Percentiles rank a stretch among this genome's conserved stretches.
These are phyloP conservation scores for Sporothrix brasiliensis DNA, from an alignment of 2,329 filamentous ascomycete genomes.

Conservation along the genomic window DNA sequence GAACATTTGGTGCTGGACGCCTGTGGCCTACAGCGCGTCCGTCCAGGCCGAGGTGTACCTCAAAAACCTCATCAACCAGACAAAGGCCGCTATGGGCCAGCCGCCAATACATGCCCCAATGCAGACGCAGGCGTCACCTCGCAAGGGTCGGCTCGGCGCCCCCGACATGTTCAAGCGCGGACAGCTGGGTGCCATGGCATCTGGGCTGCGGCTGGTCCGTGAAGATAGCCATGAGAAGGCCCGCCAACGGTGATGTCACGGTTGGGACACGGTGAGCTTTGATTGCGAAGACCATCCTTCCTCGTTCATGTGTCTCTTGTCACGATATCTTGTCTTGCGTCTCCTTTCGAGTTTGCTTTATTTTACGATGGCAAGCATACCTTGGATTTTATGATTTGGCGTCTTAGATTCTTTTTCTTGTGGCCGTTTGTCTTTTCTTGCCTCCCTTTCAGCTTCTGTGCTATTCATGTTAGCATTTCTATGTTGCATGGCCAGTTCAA, in stretches of 20 bases:
- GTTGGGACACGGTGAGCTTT: no score
- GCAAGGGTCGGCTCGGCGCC: conserved; percentile 35
- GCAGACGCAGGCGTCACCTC: conserved; percentile 5
- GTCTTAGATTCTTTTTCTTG: not conserved
- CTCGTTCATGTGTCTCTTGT: no score
- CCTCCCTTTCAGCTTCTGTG: not conserved
- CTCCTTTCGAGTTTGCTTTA: not conserved
- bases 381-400: not conserved
- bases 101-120: not conserved
- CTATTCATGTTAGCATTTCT: not conserved
- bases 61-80: conserved; percentile 65
- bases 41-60: conserved; percentile 85
- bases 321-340: not conserved
- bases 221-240: conserved; percentile 34
- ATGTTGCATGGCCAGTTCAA: not conserved
- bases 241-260: not conserved
- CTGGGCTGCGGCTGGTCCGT: conserved; percentile 35
- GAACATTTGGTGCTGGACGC: conserved; percentile 80
- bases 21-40: conserved; percentile 79
- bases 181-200: not conserved
- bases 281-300: no score
- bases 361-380: not conserved
- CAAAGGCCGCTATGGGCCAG: conserved; percentile 39
- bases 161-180: conserved; percentile 46
- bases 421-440: not conserved